These are phyloP conservation scores for Cladobotryum protrusum DNA, from an alignment of 2,329 filamentous ascomycete species.

Conservation along the genomic window DNA sequence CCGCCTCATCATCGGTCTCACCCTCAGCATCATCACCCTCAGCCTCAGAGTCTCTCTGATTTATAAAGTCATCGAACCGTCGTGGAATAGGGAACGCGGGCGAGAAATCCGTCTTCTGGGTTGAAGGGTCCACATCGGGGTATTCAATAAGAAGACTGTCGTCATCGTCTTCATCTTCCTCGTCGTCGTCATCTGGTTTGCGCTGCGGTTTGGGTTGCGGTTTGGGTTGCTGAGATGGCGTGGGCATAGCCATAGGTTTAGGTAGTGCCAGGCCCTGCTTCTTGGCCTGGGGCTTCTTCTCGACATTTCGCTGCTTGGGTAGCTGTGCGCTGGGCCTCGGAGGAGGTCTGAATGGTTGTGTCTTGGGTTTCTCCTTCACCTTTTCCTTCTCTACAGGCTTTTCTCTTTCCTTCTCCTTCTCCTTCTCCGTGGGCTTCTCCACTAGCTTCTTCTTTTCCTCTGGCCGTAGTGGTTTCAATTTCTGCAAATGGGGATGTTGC, in stretches of 20 bases:
- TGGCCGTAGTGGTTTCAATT: slow-evolving; percentile 20
- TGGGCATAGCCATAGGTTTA: slow-evolving; percentile 18
- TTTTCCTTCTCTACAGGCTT: background rate
- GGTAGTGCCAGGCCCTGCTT: slow-evolving; percentile 34
- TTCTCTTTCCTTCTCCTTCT: background rate
- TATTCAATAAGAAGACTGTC: slow-evolving; percentile 55
- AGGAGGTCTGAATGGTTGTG: background rate
- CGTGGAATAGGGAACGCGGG: slow-evolving; percentile 42
- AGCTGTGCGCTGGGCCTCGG: slow-evolving; percentile 15
- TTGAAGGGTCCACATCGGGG: slow-evolving; percentile 41
- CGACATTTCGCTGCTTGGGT: slow-evolving; percentile 13
- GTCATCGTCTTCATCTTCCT: slow-evolving; percentile 51
- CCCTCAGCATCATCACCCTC: slow-evolving; percentile 44
- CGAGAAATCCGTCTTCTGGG: slow-evolving; percentile 38
- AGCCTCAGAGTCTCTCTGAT: slow-evolving; percentile 40
- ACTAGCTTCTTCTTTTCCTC: slow-evolving; percentile 15
- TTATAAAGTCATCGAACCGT: slow-evolving; percentile 49
- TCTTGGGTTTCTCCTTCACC: background rate
- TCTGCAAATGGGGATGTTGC: slow-evolving; percentile 60
- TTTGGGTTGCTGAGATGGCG: slow-evolving; percentile 13
- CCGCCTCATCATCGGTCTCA: slow-evolving; percentile 43
- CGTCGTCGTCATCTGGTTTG: slow-evolving; percentile 44
- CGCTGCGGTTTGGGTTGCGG: slow-evolving; percentile 25
- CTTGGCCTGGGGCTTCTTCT: slow-evolving; percentile 31
- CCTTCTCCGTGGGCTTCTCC: background rate